Base-by-base conservation (phyloP, 2,329 filamentous ascomycete species). In the Xylariales sp. region DNA sequence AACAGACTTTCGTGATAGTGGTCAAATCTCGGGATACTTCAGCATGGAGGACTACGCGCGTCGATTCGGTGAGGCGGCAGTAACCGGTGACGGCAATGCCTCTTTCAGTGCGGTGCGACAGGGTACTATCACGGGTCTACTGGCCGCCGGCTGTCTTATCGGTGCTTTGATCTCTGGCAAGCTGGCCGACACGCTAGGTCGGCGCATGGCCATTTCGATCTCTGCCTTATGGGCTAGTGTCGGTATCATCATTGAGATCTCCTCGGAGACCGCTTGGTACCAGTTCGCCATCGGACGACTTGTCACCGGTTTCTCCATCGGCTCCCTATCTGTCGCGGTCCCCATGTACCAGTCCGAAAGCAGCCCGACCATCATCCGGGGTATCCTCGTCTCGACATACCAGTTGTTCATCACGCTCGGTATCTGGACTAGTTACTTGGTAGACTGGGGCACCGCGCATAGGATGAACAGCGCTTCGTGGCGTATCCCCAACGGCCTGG, bases 301-400 rank as follows among this genome's bases (percentile, higher is more conserved):
- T 71, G 84, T 91, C n/a, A 90, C 88, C 30, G 90, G 90, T 71
- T 76, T 91, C 2, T 89, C 89, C 23, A 87, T 92, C 54, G 90
- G 90, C 34, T 83, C 86, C 23, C 81, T 91, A 0, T 90, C 87
- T 5, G 89, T 90, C 49, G 81, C 88, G 32, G 88, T 90, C 0
- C 88, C 88, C 55, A 89, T 92, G 87, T 92, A 92, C 73, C 89
- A 91, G 76, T 87, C 85, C 16, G 90, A 92, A 78, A 89, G 85
- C 64, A 86, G 87, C 2, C 90, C 90, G 0, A 84, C 88, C 68
- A 85, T 88, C 66, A 86, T 92, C 58, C 86, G 90, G 72, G 89
- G 89, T 73, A 83, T 88, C 6, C 82, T 91, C 46, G 85, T 92
- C 34, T 84, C 86, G 1, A 86, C 84, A 59, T 92, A 91, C 78